Conservation (phyloP, 768 basidiomycete genomes). For the Chalciporus chontae region DNA sequence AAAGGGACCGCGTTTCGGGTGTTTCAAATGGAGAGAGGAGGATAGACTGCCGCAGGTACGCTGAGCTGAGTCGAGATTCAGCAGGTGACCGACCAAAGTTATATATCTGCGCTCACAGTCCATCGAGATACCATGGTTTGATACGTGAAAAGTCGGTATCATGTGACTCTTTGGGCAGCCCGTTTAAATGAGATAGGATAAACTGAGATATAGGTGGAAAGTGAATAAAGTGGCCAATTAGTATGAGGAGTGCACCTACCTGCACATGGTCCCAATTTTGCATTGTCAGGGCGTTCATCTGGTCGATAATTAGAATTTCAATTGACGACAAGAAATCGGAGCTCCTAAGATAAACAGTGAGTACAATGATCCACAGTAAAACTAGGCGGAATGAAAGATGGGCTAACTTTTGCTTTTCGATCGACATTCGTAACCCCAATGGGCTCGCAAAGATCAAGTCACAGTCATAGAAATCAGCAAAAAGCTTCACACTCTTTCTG, state of each 20-base stretch:
- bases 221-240: not conserved
- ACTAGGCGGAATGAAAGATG: not conserved
- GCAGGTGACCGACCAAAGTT: not conserved
- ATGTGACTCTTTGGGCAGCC: conserved; percentile 88
- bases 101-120: conserved; percentile 59
- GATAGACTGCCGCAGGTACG: conserved; percentile 86
- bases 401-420: conserved; percentile 90
- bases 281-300: conserved; percentile 91
- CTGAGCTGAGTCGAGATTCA: conserved; percentile 48
- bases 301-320: conserved; percentile 87
- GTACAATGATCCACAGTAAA: not conserved
- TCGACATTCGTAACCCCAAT: conserved; percentile 82
- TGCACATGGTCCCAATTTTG: conserved; percentile 99
- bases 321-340: conserved; percentile 93
- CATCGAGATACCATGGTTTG: conserved; percentile 97
- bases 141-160: conserved; percentile 95
- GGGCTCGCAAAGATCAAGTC: conserved; percentile 95
- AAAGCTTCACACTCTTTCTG: conserved; percentile 86
- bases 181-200: conserved; percentile 80
- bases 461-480: conserved; percentile 84
- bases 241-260: conserved; percentile 39
- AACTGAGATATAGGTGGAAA: conserved; percentile 47
- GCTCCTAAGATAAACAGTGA: conserved; percentile 44
- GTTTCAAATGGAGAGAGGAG: conserved; percentile 85
- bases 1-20: conserved; percentile 81